Evolutionary conservation across 441 rosid genomes (phyloP), one percentile per base, ranked within the genome.

Genomic region (Rhodomyrtus psidioides): DNA sequence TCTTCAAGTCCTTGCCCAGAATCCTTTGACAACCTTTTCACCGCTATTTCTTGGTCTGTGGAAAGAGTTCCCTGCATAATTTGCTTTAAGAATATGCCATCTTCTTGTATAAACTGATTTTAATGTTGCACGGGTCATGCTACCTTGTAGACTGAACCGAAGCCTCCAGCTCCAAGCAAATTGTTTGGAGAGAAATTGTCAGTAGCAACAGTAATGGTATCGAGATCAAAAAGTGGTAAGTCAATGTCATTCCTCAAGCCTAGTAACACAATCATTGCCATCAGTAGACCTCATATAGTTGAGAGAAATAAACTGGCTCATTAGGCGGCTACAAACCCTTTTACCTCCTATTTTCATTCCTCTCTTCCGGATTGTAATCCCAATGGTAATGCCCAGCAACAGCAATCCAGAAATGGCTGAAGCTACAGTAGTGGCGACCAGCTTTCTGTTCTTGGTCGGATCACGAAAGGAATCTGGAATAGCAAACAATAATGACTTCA

Each of bases 1-100:
- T 94, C 91, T 54, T 83, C 83, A 4, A 55, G 28, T 27, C 95
- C 94, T 86, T 93, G 95, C 55, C 90, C 86, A 10, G 94, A 93
- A 28, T 82, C 82, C 65, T 84, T 88, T 46, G 93, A 92, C 21
- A 91, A 88, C 86, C 91, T 92, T 82, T 93, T 92, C 34, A 92
- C 93, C 75, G 94, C 94, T 27, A 93, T 84, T 83, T 90, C 92
- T 79, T 89, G 88, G 6, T 90, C 91, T 1, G 81, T 81, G 24
- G 39, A 15, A 12, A 90, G 57, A 6, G 7, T 70, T 55, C 91
- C 91, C 91, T 89, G 85, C 83, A 75, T 23, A 49, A 16, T 39
- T 42, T 49, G 10, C 19, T 39, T 49, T 26, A 30, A 54, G 3
- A 56, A 24, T 16, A 13, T 49, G 28, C 24, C 55, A 28, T 19